Evolutionary conservation across 305 asterid genomes (phyloP).

Genomic region (Fraxinus floribunda): DNA sequence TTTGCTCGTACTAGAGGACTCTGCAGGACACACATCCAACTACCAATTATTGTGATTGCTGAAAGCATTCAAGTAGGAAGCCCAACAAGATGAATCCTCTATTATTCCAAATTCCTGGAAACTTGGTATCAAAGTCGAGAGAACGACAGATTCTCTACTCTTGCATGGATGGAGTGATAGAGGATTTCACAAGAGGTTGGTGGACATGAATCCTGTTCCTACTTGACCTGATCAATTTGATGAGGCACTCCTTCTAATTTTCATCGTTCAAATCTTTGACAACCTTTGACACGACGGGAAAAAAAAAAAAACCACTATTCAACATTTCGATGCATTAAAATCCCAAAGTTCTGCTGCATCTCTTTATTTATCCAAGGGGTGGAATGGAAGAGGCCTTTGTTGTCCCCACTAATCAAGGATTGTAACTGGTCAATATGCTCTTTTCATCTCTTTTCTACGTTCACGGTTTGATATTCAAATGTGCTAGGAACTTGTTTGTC

Average conservation of each 20-base stretch:
- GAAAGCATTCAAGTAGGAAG: neutral
- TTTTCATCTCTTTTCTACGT: neutral
- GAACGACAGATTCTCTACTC: neutral
- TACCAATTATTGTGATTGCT: neutral
- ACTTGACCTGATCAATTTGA: neutral
- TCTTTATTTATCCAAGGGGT: neutral
- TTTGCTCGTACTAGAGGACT: neutral
- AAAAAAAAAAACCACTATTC: neutral
- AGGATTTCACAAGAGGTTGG: neutral
- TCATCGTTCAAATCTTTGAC: neutral
- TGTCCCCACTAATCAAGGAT: neutral
- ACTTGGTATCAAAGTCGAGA: neutral
- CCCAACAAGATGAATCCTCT: neutral
- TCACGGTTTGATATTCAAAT: neutral
- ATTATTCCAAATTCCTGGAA: neutral
- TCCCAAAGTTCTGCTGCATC: neutral
- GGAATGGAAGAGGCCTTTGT: neutral
- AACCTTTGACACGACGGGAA: neutral
- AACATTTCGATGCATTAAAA: neutral
- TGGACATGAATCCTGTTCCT: neutral
- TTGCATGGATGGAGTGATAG: neutral
- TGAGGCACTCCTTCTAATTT: neutral
- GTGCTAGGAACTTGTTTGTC: neutral
- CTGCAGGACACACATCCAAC: neutral
- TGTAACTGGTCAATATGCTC: neutral